phyloP scores from a whole-genome alignment of 2,329 filamentous ascomycete species.

The Furcasterigmium furcatum region DNA sequence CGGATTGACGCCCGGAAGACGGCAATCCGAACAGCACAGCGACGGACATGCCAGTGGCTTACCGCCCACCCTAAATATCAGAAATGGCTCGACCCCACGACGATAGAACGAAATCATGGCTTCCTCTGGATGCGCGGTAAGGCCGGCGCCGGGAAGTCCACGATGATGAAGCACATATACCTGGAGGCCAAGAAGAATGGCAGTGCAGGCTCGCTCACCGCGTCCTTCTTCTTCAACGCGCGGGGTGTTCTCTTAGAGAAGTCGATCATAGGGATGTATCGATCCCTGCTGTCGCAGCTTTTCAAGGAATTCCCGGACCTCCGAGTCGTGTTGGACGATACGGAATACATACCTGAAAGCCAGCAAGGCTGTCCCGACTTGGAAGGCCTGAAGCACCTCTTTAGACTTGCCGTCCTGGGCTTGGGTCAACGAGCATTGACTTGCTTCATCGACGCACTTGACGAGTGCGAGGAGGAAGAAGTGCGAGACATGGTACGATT shows the following conservation, averaged over 20 bases:
- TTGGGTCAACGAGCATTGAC: constrained; percentile 7
- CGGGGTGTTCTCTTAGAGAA: constrained; percentile 38
- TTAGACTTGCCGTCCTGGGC: not conserved
- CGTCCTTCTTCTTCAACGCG: constrained; percentile 46
- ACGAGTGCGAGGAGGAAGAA: constrained; percentile 5
- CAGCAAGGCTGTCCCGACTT: not conserved
- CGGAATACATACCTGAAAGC: not conserved
- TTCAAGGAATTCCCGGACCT: constrained; percentile 29
- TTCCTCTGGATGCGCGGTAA: constrained; percentile 46
- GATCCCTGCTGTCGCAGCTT: constrained; percentile 44
- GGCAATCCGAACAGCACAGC: constrained; percentile 31
- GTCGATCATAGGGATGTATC: constrained; percentile 43
- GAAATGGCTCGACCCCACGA: constrained; percentile 28
- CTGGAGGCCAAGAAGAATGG: not conserved
- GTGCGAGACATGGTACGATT: constrained; percentile 1
- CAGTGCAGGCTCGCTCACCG: no score
- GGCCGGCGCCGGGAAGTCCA: constrained; percentile 42
- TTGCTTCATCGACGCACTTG: constrained; percentile 8
- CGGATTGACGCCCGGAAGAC: constrained; percentile 31
- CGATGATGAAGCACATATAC: constrained; percentile 37
- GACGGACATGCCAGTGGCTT: constrained; percentile 37
- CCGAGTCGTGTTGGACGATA: constrained; percentile 23
- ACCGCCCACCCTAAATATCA: constrained; percentile 25
- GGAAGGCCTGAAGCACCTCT: not conserved
- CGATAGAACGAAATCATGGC: constrained; percentile 25